These are phyloP conservation scores for Populus davidiana DNA, from an alignment of 345 rosid species.

Conservation along the genomic window DNA sequence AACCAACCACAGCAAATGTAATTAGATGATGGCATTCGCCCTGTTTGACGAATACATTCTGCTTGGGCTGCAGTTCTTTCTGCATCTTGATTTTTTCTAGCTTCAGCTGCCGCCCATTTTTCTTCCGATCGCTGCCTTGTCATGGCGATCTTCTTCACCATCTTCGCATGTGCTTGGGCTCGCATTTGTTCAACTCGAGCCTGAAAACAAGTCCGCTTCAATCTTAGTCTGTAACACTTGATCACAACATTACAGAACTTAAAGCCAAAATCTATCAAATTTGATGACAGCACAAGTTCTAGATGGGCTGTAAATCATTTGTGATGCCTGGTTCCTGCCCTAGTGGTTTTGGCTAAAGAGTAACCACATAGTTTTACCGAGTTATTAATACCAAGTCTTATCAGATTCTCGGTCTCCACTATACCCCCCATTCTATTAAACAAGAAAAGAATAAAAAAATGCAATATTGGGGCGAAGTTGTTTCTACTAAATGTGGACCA, in stretches of 20 bases:
- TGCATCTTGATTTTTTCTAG: slow-evolving; percentile 48
- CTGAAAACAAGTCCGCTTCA: slow-evolving; percentile 26
- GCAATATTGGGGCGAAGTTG: not conserved
- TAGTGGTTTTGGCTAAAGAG: too few relatives aligned
- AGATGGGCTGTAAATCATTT: not conserved
- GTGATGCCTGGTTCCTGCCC: too few relatives aligned
- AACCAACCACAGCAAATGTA: slow-evolving; percentile 61
- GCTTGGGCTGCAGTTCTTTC: slow-evolving; percentile 51
- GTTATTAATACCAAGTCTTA: not conserved
- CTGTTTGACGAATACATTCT: slow-evolving; percentile 57
- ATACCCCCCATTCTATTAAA: not conserved
- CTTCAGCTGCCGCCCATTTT: slow-evolving; percentile 51
- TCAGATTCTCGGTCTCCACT: too few relatives aligned
- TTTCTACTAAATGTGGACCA: not conserved
- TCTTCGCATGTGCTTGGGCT: slow-evolving; percentile 57
- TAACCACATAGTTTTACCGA: not conserved
- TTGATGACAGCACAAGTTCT: not conserved
- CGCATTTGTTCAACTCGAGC: slow-evolving; percentile 57
- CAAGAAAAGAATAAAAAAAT: not conserved
- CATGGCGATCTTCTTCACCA: slow-evolving; percentile 59
- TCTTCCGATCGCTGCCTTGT: slow-evolving; percentile 61
- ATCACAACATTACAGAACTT: not conserved
- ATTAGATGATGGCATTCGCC: slow-evolving; percentile 45
- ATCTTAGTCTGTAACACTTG: not conserved
- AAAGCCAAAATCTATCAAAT: not conserved